Evolutionary conservation across 345 rosid genomes (phyloP).

Genomic region (Rhodamnia argentea): DNA sequence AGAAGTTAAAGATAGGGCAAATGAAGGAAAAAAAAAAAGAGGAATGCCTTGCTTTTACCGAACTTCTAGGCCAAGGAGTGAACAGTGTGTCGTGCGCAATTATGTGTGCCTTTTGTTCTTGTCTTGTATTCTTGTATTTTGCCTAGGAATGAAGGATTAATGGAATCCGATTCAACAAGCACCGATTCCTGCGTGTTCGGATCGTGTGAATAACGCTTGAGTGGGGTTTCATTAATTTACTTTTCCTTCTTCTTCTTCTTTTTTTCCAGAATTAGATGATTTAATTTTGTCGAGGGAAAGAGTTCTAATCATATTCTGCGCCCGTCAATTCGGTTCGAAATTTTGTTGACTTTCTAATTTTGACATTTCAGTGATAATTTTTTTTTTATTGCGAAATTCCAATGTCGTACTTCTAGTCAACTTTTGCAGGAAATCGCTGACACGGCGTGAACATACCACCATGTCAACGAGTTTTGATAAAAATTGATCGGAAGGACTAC

Average conservation of each 20-base stretch:
- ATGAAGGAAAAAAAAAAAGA: neutral
- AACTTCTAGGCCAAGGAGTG: neutral
- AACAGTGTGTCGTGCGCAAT: neutral
- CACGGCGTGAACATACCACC: too few species aligned
- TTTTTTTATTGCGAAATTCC: too few species aligned
- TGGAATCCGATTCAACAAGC: neutral
- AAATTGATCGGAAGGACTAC: too few species aligned
- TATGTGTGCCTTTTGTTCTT: neutral
- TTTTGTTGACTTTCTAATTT: too few species aligned
- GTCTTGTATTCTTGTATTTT: neutral
- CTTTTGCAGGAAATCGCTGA: too few species aligned
- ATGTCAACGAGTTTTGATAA: too few species aligned
- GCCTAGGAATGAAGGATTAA: neutral
- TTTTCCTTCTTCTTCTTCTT: too few species aligned
- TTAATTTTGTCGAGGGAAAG: neutral
- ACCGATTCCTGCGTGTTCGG: neutral
- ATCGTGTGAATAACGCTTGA: neutral
- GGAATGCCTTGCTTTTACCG: neutral
- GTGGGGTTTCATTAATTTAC: neutral
- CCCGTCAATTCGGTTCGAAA: too few species aligned
- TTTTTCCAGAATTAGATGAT: neutral
- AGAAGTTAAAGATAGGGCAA: too few species aligned
- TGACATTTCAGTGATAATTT: too few species aligned
- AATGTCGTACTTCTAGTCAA: too few species aligned
- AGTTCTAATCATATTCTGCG: too few species aligned